Evolutionary conservation across 345 rosid species (phyloP), one percentile per base, ranked within the genome.

Genomic region (Syzygium grande): DNA sequence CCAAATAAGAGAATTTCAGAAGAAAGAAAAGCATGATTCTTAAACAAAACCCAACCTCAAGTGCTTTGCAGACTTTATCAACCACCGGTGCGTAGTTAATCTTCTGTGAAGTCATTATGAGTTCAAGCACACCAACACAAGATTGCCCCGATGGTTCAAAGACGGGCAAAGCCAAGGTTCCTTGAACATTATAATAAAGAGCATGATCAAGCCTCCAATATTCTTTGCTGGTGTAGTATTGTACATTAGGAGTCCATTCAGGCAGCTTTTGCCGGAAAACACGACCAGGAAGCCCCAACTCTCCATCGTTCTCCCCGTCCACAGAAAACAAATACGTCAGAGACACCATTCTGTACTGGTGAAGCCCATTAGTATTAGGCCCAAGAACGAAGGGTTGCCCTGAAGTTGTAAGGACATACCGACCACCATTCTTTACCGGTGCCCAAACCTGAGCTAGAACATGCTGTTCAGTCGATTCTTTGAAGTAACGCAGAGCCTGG

Each of bases 51-150:
- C 95, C 86, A 94, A 97, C 99, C 99, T 97, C 94, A 78, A 97
- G 98, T 63, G 99, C 99, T 93, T 95, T 97, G 95, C 99, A 95
- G 88, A 97, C 97, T 95, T 96, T 97, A 88, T 96, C 99, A 89
- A 95, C 99, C 93, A 95, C 99, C 22, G 99, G 96, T 25, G 96
- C 97, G 87, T 96, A 96, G 89, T 96, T 95, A 80, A 97, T 93
- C 94, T 93, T 95, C 85, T 93, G 96, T 65, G 98, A 95, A 89
- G 96, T 97, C 98, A 93, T 89, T 87, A 97, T 94, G 77, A 97
- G 98, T 91, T 97, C 99, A 84, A 97, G 93, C 25, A 97, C 98
- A 77, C 93, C 99, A 84, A 97, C 96, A 94, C 99, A 97, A 22
- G 93, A 90, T 92, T 94, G 97, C 85, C 95, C 95, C 0, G 96